Evolutionary conservation across 2,329 filamentous ascomycete species (phyloP).

Genomic region (Annulohypoxylon truncatum): DNA sequence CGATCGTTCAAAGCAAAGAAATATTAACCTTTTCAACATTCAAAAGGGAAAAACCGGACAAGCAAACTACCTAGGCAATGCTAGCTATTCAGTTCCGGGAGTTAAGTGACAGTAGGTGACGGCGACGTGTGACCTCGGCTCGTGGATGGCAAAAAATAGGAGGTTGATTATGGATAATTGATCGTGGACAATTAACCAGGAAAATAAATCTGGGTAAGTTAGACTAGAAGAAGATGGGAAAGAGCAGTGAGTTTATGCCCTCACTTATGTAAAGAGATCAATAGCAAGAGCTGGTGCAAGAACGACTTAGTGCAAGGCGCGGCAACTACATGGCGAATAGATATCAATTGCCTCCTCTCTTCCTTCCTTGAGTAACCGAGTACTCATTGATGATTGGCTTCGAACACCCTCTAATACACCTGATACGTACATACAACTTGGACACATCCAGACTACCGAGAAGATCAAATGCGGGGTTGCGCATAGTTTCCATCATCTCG

Average conservation of each 20-base stretch:
- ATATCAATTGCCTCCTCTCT: not conserved
- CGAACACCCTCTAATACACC: conserved; percentile 13
- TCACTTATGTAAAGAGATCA: conserved; percentile 22
- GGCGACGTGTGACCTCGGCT: conserved; percentile 19
- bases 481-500: conserved; percentile 35
- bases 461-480: conserved; percentile 39
- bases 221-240: conserved; percentile 10
- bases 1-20: not conserved
- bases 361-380: conserved; percentile 13
- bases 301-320: not conserved
- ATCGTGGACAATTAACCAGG: not conserved
- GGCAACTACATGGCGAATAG: conserved; percentile 4
- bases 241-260: conserved; percentile 4
- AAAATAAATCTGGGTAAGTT: conserved; percentile 4
- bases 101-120: not conserved
- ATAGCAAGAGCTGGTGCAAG: not conserved
- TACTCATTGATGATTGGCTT: conserved; percentile 23
- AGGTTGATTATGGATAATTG: not conserved
- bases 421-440: conserved; percentile 28
- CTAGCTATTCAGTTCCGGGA: conserved; percentile 1
- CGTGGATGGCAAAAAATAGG: conserved; percentile 8
- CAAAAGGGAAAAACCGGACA: conserved; percentile 12
- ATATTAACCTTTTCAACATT: conserved; percentile 10
- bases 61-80: not conserved
- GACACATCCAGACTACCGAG: conserved; percentile 33